These are phyloP conservation scores for Cyberlindnera maclurae DNA, from an alignment of 805 yeast genomes.

Conservation along the genomic window DNA sequence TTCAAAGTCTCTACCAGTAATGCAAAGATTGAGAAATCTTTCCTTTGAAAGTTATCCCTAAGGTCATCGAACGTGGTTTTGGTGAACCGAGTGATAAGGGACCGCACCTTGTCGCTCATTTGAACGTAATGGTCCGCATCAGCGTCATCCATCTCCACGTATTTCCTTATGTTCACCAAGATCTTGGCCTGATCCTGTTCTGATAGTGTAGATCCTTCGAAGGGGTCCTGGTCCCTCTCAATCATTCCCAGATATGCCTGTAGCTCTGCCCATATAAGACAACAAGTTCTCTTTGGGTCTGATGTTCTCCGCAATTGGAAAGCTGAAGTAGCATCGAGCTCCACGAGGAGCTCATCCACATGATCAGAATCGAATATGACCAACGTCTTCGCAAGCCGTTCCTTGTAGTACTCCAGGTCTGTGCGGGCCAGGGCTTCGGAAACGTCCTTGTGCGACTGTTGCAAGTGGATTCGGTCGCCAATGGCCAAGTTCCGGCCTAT, in stretches of 20 bases:
- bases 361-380: constrained; percentile 12
- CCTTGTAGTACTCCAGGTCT: constrained; percentile 11
- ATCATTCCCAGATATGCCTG: constrained; percentile 10
- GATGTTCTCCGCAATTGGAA: constrained; percentile 14
- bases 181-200: constrained; percentile 22
- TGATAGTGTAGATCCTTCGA: constrained; percentile 7
- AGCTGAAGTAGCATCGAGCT: constrained; percentile 9
- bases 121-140: constrained; percentile 9
- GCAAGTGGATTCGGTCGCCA: constrained; percentile 16
- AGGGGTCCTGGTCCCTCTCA: constrained; percentile 7
- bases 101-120: constrained; percentile 7
- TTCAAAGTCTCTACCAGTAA: constrained; percentile 21
- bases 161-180: constrained; percentile 14
- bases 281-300: constrained; percentile 16
- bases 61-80: constrained; percentile 17
- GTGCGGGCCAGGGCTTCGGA: constrained; percentile 3
- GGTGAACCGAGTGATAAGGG: constrained; percentile 11
- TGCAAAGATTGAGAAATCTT: constrained; percentile 18
- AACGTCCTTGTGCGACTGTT: constrained; percentile 5
- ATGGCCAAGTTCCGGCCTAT: constrained; percentile 14
- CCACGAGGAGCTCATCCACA: constrained; percentile 14
- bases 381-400: constrained; percentile 8
- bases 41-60: constrained; percentile 11
- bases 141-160: constrained; percentile 17
- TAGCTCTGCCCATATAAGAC: constrained; percentile 5